Evolutionary conservation across 768 basidiomycete genomes (phyloP).

Genomic region (Agrocybe praecox): DNA sequence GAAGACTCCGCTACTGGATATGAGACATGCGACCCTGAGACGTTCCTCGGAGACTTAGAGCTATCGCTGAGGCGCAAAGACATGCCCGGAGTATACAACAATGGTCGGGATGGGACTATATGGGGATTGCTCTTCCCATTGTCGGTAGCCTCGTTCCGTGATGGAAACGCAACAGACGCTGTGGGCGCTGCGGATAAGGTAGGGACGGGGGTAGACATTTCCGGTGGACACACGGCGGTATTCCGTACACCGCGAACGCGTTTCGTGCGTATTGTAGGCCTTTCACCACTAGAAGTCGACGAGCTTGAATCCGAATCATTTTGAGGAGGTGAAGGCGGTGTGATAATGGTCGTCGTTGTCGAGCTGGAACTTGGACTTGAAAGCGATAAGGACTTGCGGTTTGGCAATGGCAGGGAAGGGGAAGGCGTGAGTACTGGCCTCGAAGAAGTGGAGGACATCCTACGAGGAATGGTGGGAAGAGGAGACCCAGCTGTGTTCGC

Average conservation of each 20-base stretch:
- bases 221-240: constrained; percentile 29
- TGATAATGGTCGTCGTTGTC: constrained; percentile 20
- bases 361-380: constrained; percentile 10
- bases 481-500: constrained; percentile 60
- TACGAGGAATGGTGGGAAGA: constrained; percentile 66
- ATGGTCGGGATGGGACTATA: constrained; percentile 24
- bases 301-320: constrained; percentile 40
- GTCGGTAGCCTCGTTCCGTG: constrained; percentile 5
- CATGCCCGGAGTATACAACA: constrained; percentile 44
- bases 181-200: constrained; percentile 14
- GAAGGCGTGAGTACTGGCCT: constrained; percentile 23
- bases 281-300: constrained; percentile 29
- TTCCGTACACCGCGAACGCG: constrained; percentile 31
- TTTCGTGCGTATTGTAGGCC: constrained; percentile 41
- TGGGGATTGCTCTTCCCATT: constrained; percentile 3
- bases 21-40: constrained; percentile 33
- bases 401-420: constrained; percentile 20
- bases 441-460: constrained; percentile 26
- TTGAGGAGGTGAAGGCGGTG: constrained; percentile 16
- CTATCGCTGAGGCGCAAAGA: constrained; percentile 32
- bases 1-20: constrained; percentile 19
- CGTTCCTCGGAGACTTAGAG: constrained; percentile 21
- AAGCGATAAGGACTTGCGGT: constrained; percentile 19
- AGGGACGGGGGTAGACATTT: constrained; percentile 47
- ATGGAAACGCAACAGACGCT: constrained; percentile 22